These are phyloP conservation scores for Ceratocystis eucalypticola DNA, from an alignment of 2,329 filamentous ascomycete species.

Conservation along the genomic window DNA sequence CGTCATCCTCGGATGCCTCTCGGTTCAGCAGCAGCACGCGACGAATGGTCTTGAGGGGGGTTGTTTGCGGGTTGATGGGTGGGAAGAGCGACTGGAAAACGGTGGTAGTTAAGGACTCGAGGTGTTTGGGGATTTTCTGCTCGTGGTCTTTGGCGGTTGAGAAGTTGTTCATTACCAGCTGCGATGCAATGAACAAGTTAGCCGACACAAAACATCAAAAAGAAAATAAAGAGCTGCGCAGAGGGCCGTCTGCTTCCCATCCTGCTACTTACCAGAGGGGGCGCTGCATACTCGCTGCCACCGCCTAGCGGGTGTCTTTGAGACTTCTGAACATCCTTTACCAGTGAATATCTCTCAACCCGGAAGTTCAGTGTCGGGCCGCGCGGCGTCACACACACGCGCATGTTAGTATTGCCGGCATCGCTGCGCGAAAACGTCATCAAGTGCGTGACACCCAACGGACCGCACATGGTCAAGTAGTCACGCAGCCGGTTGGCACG, in stretches of 20 bases:
- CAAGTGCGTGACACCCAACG: constrained; percentile 82
- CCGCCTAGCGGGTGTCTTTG: constrained; percentile 71
- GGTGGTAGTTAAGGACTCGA: constrained; percentile 83
- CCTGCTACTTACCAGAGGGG: constrained; percentile 52
- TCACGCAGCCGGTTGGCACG: constrained; percentile 78
- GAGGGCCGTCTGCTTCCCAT: neutral
- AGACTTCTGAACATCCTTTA: constrained; percentile 75
- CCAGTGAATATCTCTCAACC: constrained; percentile 86
- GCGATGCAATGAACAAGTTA: neutral
- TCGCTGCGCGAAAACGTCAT: constrained; percentile 84
- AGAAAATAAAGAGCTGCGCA: neutral
- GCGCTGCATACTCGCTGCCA: constrained; percentile 72
- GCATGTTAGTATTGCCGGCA: constrained; percentile 81
- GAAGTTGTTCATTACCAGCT: constrained; percentile 98
- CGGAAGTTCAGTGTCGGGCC: constrained; percentile 90
- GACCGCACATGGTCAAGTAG: constrained; percentile 90
- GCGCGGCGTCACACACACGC: constrained; percentile 72
- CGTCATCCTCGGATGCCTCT: constrained; percentile 47
- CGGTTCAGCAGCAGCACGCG: constrained; percentile 83
- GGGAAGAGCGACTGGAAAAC: constrained; percentile 95
- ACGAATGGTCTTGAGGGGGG: constrained; percentile 81
- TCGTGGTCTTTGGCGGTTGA: constrained; percentile 45
- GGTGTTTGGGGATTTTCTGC: constrained; percentile 73
- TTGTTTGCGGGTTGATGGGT: constrained; percentile 82
- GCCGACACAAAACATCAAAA: neutral